phyloP scores from a whole-genome alignment of 306 rosid genomes.

The Rosa rugosa region DNA sequence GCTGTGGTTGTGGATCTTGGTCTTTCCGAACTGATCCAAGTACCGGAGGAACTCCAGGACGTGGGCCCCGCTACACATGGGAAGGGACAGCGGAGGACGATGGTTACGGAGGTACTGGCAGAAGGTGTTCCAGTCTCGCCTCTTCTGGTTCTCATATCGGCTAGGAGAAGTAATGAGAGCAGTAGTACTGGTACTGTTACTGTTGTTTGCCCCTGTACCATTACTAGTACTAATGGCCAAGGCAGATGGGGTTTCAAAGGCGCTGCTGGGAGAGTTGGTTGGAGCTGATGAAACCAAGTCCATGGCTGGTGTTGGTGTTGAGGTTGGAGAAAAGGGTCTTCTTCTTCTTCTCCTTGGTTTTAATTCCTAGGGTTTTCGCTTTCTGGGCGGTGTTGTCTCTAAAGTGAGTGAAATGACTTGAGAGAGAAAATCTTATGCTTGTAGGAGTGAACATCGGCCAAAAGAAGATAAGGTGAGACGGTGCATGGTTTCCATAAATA shows the following conservation, averaged over 20 bases:
- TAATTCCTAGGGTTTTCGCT: conserved; percentile 5
- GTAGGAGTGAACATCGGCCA: conserved; percentile 8
- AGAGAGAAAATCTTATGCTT: conserved; percentile 11
- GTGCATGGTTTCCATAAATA: conserved; percentile 36
- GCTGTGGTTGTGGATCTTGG: conserved; percentile 76
- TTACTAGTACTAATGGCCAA: not conserved
- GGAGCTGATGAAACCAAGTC: conserved; percentile 36
- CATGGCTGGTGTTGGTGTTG: not conserved
- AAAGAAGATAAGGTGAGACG: conserved; percentile 20
- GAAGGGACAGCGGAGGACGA: conserved; percentile 59
- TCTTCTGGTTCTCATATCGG: conserved; percentile 89
- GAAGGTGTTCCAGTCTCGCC: conserved; percentile 96
- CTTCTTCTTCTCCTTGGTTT: not conserved
- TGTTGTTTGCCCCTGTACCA: not conserved
- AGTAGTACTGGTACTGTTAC: not conserved
- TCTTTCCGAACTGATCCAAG: conserved; percentile 90
- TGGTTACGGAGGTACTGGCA: conserved; percentile 88
- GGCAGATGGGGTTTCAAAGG: conserved; percentile 1
- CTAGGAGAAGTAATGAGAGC: conserved; percentile 47
- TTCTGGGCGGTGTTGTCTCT: not conserved
- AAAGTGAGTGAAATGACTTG: not conserved
- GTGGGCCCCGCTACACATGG: conserved; percentile 70
- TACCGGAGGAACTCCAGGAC: conserved; percentile 90
- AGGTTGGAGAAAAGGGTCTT: not conserved
- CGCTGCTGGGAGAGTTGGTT: conserved; percentile 21